Percentiles rank a stretch among this genome's conserved stretches.
These are phyloP conservation scores for Acer negundo DNA, from an alignment of 345 rosid genomes.

Conservation along the genomic window DNA sequence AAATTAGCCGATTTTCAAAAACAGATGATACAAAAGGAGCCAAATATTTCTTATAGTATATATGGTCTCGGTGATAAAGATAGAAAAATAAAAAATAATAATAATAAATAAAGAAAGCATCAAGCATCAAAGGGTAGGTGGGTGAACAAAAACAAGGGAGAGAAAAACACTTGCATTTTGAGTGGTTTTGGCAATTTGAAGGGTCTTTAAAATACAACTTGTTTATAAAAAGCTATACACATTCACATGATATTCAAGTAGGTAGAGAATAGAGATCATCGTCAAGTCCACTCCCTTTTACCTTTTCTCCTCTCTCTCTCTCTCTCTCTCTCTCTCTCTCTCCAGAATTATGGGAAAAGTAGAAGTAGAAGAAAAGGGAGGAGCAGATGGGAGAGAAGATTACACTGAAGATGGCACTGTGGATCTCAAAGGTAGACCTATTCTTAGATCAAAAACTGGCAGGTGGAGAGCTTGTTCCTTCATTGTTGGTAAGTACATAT, in stretches of 20 bases:
- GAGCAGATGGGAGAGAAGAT: conserved; percentile 28
- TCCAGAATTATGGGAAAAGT: conserved; percentile 24
- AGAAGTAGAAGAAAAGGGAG: conserved; percentile 39
- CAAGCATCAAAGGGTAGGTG: neutral
- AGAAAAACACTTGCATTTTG: no score
- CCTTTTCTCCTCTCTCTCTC: neutral
- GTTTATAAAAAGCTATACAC: neutral
- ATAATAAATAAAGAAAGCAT: neutral
- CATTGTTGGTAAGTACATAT: conserved; percentile 43
- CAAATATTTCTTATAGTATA: no score
- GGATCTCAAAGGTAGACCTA: conserved; percentile 53
- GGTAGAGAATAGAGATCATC: neutral
- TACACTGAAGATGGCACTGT: conserved; percentile 60
- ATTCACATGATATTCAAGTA: conserved; percentile 19
- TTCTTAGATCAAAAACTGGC: conserved; percentile 53
- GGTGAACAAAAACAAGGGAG: neutral
- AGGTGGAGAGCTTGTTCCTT: conserved; percentile 66
- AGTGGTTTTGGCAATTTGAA: neutral
- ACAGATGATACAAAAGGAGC: no score
- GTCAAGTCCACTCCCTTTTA: neutral
- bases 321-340: neutral
- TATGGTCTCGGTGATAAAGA: neutral
- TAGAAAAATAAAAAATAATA: neutral
- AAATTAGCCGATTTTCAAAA: no score
- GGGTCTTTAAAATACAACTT: neutral